Base-by-base conservation (phyloP, 2,329 filamentous ascomycete genomes). In the Fusarium dlaminii region DNA sequence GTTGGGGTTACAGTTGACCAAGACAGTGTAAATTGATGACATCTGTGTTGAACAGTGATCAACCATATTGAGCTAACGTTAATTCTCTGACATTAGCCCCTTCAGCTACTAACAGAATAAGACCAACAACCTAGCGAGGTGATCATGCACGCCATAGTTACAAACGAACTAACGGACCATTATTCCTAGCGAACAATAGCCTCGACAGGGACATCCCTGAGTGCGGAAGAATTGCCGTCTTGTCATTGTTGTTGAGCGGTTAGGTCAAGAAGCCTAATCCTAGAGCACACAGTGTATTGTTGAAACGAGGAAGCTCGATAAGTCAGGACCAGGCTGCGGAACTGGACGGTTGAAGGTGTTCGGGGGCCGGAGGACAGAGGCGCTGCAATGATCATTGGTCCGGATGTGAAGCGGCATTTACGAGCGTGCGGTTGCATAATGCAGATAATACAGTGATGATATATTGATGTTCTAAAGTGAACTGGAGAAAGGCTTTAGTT, bases 71-170 rank as follows among this genome's bases (percentile, higher is more conserved):
- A 69, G 54, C 36, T 56, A n/a, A n/a, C n/a, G n/a, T n/a, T n/a
- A 59, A 46, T 11, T 43, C 32, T 29, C 24, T 36, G 12, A 13
- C 14, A 36, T 58, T 51, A 56, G 54, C 59, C 30, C 42, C 43
- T 52, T 61, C 30, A 51, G 43, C 58, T 43, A 40, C 22, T 24
- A 51, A 64, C 29, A 68, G 36, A 51, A 34, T 17, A 32, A 61
- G 55, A 49, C 34, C 42, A 52, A 57, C 7, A 45, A 36, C 42
- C 30, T n/a, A 18, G 46, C 30, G 29, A 36, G 54, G 20, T 63
- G 42, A 27, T 64, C 56, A 74, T 74, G 67, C 71, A 72, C 67
- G 67, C 71, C 67, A 73, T 73, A 58, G 49, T 37, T 72, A 67
- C 46, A 62, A 58, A 60, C 43, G 59, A 64, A 51, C 58, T 48